Base-by-base conservation (phyloP, 2,329 filamentous ascomycete genomes). In the Ophiocordyceps robertsii region DNA sequence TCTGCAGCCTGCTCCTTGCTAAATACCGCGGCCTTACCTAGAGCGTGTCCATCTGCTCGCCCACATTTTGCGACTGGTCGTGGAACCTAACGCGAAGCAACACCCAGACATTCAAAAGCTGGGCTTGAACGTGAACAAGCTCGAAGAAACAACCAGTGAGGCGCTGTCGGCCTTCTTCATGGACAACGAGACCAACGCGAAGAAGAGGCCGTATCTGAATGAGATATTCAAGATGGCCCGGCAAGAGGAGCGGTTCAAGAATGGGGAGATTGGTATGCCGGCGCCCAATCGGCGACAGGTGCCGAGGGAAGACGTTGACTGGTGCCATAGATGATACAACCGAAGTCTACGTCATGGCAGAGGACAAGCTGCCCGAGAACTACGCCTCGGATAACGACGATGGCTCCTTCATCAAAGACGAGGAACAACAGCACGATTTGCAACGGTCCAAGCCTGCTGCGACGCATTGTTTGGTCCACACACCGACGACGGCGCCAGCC, bases 191-290 rank as follows among this genome's bases (percentile, higher is more conserved):
- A 65, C 64, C 36, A 80, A 81, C 44, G 57, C 59, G 2, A 64
- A 63, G 47, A 81, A 80, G 62, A 69, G 65, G 44, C 64, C 66
- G 0, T 76, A 68, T 39, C 53, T 82, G 9, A 71, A 67, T 42
- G 76, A 81, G 51, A 72, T 81, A 9, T 81, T 82, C 61, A 73
- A 70, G 46, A 68, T 82, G 29, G 77, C 77, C 1, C 67, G 60
- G 43, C 57, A 64, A 29, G 72, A 82, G 47, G 75, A 80, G 53
- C 63, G 70, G 5, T 79, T 60, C 51, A 70, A 63, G 48, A 68
- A 70, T 37, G 69, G 67, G 24, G 73, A 77, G 50, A 72, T 80
- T 40, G 75, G 77, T 80, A 56, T 48, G 67, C 51, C 14, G 4
- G 12, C 17, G 14, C 4, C 5, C n/a, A 4, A 6, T 2, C 9